These are phyloP conservation scores for Taphrina wiesneri DNA, from an alignment of 1,139 yeast species.

Conservation along the genomic window DNA sequence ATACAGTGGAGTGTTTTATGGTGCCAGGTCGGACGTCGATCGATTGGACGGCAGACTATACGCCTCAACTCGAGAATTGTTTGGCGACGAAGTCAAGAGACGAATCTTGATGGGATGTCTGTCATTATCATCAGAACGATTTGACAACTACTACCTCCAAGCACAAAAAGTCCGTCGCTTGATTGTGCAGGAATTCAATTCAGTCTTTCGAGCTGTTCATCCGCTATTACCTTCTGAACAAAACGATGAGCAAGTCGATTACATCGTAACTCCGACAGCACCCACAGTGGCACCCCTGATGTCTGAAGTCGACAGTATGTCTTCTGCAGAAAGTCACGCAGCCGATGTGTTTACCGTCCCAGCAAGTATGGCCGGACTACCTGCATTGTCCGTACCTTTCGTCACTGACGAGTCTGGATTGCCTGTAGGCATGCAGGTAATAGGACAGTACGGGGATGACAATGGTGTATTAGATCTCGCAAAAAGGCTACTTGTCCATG, in stretches of 20 bases:
- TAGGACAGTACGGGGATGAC: slow-evolving; percentile 88
- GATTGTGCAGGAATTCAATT: slow-evolving; percentile 65
- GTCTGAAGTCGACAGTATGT: slow-evolving; percentile 42
- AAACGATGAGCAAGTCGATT: slow-evolving; percentile 58
- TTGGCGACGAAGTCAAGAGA: slow-evolving; percentile 80
- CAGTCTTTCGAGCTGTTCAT: slow-evolving; percentile 51
- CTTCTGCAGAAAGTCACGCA: slow-evolving; percentile 64
- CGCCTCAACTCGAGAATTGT: slow-evolving; percentile 59
- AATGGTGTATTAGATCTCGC: slow-evolving; percentile 51
- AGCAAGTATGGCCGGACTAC: slow-evolving; percentile 87
- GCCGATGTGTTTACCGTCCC: slow-evolving; percentile 89
- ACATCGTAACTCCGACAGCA: slow-evolving; percentile 73
- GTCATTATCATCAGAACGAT: slow-evolving; percentile 63
- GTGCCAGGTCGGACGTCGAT: slow-evolving; percentile 49
- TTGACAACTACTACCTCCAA: slow-evolving; percentile 71
- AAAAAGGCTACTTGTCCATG: too few relatives aligned
- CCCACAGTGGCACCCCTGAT: slow-evolving; percentile 60
- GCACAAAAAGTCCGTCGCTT: slow-evolving; percentile 69
- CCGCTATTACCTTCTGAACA: slow-evolving; percentile 40
- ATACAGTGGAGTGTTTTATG: slow-evolving; percentile 92
- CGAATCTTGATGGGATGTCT: slow-evolving; percentile 84
- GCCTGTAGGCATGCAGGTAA: slow-evolving; percentile 71
- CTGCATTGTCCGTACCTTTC: slow-evolving; percentile 75
- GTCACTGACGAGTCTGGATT: slow-evolving; percentile 41
- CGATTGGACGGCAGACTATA: slow-evolving; percentile 51